Evolutionary conservation across 2,329 filamentous ascomycete genomes (phyloP).

Genomic region (Colletotrichum chrysophilum): DNA sequence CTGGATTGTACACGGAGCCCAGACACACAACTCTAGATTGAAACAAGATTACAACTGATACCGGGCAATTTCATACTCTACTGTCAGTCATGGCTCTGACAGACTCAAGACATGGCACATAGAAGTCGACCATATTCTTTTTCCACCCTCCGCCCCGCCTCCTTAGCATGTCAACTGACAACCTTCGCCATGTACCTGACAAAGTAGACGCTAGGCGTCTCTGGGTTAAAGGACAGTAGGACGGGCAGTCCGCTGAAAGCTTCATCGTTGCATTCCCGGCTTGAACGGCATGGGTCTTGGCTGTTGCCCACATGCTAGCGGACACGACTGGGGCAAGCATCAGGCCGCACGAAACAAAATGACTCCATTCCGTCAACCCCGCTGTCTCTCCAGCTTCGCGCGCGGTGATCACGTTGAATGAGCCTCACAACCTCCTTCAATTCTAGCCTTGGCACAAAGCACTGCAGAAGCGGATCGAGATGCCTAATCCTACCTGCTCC

Average conservation of each 20-base stretch:
- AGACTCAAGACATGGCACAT: background rate
- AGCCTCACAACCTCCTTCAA: background rate
- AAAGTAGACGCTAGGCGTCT: background rate
- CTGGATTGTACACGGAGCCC: background rate
- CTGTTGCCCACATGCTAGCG: background rate
- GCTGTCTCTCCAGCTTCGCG: background rate
- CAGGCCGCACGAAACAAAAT: background rate
- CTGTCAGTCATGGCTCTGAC: background rate
- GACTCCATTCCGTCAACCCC: background rate
- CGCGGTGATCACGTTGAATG: background rate
- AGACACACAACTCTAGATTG: background rate
- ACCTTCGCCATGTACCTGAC: background rate
- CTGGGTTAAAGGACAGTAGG: background rate
- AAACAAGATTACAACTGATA: background rate
- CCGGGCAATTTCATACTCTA: background rate
- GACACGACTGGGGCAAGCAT: background rate
- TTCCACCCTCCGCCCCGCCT: background rate
- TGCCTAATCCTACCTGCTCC: background rate
- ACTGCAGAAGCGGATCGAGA: background rate
- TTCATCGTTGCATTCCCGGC: conserved; percentile 9
- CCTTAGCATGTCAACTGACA: background rate
- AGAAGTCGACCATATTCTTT: background rate
- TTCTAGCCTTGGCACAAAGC: background rate
- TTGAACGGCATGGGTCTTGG: background rate
- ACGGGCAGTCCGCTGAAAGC: background rate